Base-by-base conservation (phyloP, 1,284 basidiomycete genomes). In the Trametes polyzona region DNA sequence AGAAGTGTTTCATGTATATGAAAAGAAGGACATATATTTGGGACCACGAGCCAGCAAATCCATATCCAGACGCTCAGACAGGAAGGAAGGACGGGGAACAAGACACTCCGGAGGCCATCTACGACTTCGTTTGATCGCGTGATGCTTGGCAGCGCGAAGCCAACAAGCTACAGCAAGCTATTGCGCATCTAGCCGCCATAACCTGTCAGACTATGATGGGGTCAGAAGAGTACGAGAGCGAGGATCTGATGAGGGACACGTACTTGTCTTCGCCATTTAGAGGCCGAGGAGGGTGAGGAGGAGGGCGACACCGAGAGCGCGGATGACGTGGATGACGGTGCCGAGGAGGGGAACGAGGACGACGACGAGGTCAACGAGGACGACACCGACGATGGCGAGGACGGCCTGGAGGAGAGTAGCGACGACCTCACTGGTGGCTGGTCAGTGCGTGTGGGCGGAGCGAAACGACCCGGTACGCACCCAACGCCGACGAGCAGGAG, bases 301-400 rank as follows among this genome's bases (percentile, higher is more conserved):
- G 24, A 42, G 14, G 26, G 41, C 29, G 41, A 42, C 3, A 9
- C 41, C 41, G 26, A 42, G 41, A 10, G 24, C 21, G 12, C 14
- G 26, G 41, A 42, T 42, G 26, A 42, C 16, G 41, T 26, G 24
- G 41, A 42, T n/a, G 26, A 42, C 41, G 1, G 12, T n/a, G 16
- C 16, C 41, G 16, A 42, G 41, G 24, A 42, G 41, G 9, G 41
- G 41, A 12, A 29, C 41, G 9, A 42, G 41, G 24, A 42, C 21
- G 41, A 27, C 47, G 39, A 69, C 40, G 56, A 79, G 63, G 42
- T 69, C 71, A 16, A 44, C 58, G n/a, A 75, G 65, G 43, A 75
- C 61, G 19, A 42, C n/a, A n/a, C 66, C 62, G 48, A 73, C 68
- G 30, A 71, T 62, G 19, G 55, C 33, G 56, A 76, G 46, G 50